phyloP scores from a whole-genome alignment of 169 alveolate species.

The Sarcocystis neurona region DNA sequence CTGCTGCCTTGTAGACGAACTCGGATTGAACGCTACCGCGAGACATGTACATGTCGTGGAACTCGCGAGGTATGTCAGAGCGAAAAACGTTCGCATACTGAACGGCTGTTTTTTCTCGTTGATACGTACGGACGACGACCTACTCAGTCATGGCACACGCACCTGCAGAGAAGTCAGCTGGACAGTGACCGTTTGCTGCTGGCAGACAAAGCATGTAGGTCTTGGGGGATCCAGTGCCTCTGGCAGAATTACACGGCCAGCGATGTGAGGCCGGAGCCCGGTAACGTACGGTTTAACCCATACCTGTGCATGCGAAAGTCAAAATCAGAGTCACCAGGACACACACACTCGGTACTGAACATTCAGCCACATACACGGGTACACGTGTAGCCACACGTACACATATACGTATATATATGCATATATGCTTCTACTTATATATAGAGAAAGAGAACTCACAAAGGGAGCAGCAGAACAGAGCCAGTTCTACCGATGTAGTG shows the following conservation, averaged over 20 bases:
- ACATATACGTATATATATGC: neutral
- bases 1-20: too few relatives aligned
- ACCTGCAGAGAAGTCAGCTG: neutral
- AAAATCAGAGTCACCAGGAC: neutral
- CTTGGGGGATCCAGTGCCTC: conserved; percentile 18
- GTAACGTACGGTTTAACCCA: conserved; percentile 53
- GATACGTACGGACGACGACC: too few relatives aligned
- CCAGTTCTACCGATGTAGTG: too few relatives aligned
- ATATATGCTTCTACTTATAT: neutral
- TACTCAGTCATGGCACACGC: too few relatives aligned
- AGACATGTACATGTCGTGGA: too few relatives aligned
- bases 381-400: neutral
- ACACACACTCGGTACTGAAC: neutral
- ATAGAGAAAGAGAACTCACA: neutral
- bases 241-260: conserved; percentile 29
- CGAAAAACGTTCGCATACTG: too few relatives aligned
- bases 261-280: neutral
- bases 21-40: too few relatives aligned
- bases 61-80: too few relatives aligned
- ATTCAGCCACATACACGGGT: neutral
- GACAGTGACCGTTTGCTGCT: conserved; percentile 19
- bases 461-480: too few relatives aligned
- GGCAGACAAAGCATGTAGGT: conserved; percentile 17
- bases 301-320: neutral
- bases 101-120: too few relatives aligned